These are phyloP conservation scores for Trichophyton schoenleinii DNA, from an alignment of 2,329 filamentous ascomycete genomes.

Conservation along the genomic window DNA sequence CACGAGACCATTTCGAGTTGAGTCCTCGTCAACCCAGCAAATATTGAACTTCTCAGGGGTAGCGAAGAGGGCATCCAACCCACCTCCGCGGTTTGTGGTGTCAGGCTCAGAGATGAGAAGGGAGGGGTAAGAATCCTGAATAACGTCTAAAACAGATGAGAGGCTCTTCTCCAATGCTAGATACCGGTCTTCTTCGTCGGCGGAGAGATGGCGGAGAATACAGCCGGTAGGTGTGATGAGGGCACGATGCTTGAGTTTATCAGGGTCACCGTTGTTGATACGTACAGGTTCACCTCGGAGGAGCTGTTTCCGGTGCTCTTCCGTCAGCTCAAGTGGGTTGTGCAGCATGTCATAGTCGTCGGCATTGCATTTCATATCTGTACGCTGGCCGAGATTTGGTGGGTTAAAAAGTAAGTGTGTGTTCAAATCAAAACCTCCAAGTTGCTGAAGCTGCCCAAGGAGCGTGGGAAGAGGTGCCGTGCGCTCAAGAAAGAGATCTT, in stretches of 20 bases:
- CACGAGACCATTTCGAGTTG: constrained; percentile 17
- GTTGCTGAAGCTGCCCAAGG: constrained; percentile 28
- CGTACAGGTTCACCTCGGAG: constrained; percentile 32
- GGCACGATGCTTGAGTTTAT: constrained; percentile 29
- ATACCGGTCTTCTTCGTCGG: constrained; percentile 36
- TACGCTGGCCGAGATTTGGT: constrained; percentile 29
- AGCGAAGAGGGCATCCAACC: constrained; percentile 34
- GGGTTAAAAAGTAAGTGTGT: constrained; percentile 31
- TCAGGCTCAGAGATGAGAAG: constrained; percentile 28
- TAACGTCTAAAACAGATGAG: constrained; percentile 20
- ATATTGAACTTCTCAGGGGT: constrained; percentile 35
- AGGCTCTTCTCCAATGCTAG: constrained; percentile 33
- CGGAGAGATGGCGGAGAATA: constrained; percentile 33
- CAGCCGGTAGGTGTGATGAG: constrained; percentile 35
- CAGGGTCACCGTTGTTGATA: constrained; percentile 22
- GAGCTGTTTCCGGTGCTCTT: constrained; percentile 32
- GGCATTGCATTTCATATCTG: constrained; percentile 31
- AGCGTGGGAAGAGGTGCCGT: constrained; percentile 27
- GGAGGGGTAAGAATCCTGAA: constrained; percentile 27
- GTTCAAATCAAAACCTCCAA: constrained; percentile 26
- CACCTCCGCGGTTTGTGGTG: constrained; percentile 32
- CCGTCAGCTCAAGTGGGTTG: constrained; percentile 28
- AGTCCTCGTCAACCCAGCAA: constrained; percentile 32
- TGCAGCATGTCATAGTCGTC: constrained; percentile 31
- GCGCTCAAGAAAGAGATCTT: constrained; percentile 31